Conservation (phyloP, 176 grass and related monocot genomes). For the Oryza meridionalis region DNA sequence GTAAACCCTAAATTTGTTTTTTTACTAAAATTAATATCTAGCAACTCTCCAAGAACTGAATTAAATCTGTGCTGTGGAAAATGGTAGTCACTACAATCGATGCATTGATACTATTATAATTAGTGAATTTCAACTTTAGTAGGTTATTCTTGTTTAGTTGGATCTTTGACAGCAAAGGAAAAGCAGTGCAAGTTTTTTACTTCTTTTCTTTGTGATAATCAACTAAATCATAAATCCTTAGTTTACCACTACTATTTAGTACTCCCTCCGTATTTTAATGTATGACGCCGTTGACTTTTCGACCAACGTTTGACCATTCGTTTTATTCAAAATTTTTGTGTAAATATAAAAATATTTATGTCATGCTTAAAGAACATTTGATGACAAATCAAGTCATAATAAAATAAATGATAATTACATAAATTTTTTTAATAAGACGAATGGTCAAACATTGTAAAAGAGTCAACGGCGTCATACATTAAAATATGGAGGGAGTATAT, state of each 20-base stretch:
- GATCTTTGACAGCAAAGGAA: neutral
- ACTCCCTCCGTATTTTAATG: too few species aligned
- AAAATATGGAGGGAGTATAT: too few species aligned
- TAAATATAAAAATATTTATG: too few species aligned
- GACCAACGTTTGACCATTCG: too few species aligned
- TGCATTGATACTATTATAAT: neutral
- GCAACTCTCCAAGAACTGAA: neutral
- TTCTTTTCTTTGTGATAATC: neutral
- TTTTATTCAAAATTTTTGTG: too few species aligned
- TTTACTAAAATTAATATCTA: neutral
- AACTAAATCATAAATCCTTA: neutral
- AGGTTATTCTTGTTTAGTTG: slow-evolving; percentile 2
- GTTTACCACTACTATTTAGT: neutral
- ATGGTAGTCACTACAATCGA: neutral
- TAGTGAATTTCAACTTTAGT: neutral
- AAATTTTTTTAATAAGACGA: too few species aligned
- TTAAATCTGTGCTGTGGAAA: neutral
- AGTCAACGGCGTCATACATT: too few species aligned
- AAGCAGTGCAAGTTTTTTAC: neutral
- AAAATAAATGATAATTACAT: too few species aligned
- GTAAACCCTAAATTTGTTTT: neutral
- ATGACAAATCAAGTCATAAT: too few species aligned
- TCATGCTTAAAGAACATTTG: too few species aligned
- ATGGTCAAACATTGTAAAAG: too few species aligned
- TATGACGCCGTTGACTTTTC: too few species aligned